Percentiles rank a stretch among this genome's conserved stretches.
phyloP scores from a whole-genome alignment of 176 grass and related monocot species.

The Avena sativa region DNA sequence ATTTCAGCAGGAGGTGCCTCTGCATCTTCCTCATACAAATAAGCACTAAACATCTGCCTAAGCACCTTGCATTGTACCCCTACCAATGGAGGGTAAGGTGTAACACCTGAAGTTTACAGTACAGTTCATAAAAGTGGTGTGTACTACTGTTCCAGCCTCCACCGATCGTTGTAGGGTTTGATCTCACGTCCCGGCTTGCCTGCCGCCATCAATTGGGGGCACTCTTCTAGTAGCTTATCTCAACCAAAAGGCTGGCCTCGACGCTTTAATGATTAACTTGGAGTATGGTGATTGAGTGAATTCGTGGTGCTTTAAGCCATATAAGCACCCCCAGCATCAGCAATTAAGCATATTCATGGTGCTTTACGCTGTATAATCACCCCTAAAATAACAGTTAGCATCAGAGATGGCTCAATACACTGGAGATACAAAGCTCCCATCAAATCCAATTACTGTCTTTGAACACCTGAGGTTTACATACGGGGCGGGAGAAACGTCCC shows the following conservation, averaged over 20 bases:
- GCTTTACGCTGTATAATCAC: neutral
- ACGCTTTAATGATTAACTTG: neutral
- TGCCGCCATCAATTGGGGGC: no score
- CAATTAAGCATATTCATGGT: neutral
- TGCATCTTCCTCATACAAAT: no score
- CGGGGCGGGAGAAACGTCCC: slow-evolving; percentile 22
- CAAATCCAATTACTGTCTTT: neutral
- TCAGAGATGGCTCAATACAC: neutral
- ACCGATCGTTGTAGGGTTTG: no score
- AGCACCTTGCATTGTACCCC: no score
- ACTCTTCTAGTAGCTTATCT: neutral
- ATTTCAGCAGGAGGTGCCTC: no score
- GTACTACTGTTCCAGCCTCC: no score
- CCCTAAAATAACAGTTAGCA: neutral
- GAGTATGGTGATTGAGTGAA: neutral
- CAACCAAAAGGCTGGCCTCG: neutral
- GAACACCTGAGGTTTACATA: slow-evolving; percentile 35
- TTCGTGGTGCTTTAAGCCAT: neutral
- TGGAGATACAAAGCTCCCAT: slow-evolving; percentile 42
- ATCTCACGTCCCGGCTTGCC: no score
- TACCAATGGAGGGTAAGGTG: no score
- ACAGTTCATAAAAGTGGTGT: no score
- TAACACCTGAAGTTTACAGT: no score
- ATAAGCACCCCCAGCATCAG: no score
- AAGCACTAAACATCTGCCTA: no score